These are phyloP conservation scores for Nymphaea thermarum DNA, from an alignment of 164 flowering plant genomes.

Conservation along the genomic window DNA sequence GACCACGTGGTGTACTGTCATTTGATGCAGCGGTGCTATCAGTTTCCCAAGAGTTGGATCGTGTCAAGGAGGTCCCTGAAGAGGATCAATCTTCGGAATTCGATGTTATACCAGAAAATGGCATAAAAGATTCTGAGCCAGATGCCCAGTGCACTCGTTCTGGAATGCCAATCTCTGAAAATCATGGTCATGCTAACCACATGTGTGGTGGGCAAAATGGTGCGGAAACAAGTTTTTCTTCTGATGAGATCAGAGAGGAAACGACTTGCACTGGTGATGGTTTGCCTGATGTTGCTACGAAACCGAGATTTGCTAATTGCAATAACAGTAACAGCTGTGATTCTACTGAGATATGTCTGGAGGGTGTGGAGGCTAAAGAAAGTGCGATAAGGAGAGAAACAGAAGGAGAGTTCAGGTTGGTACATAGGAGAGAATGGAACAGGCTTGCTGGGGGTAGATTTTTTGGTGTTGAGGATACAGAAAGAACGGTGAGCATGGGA, in stretches of 20 bases:
- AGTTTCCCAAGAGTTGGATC: conserved; percentile 41
- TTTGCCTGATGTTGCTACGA: neutral
- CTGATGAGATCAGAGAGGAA: neutral
- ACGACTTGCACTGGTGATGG: neutral
- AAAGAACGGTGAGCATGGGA: conserved; percentile 44
- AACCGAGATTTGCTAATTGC: neutral
- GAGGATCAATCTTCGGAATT: conserved; percentile 23
- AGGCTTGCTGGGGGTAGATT: conserved; percentile 53
- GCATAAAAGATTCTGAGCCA: neutral
- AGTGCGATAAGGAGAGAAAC: conserved; percentile 96
- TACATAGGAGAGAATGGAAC: conserved; percentile 67
- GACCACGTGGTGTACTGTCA: conserved; percentile 22
- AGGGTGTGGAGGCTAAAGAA: conserved; percentile 13
- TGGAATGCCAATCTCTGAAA: neutral
- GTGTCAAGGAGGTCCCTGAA: conserved; percentile 35
- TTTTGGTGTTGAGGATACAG: conserved; percentile 36
- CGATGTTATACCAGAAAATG: neutral
- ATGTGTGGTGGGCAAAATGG: neutral
- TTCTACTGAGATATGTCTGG: conserved; percentile 19
- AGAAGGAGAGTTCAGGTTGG: conserved; percentile 85
- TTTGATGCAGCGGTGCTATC: conserved; percentile 52
- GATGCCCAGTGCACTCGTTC: neutral
- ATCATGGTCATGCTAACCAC: neutral
- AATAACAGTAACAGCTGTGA: neutral
- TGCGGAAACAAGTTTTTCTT: neutral